These are phyloP conservation scores for Extremus antarcticus DNA, from an alignment of 495 filamentous ascomycete species.

Conservation along the genomic window DNA sequence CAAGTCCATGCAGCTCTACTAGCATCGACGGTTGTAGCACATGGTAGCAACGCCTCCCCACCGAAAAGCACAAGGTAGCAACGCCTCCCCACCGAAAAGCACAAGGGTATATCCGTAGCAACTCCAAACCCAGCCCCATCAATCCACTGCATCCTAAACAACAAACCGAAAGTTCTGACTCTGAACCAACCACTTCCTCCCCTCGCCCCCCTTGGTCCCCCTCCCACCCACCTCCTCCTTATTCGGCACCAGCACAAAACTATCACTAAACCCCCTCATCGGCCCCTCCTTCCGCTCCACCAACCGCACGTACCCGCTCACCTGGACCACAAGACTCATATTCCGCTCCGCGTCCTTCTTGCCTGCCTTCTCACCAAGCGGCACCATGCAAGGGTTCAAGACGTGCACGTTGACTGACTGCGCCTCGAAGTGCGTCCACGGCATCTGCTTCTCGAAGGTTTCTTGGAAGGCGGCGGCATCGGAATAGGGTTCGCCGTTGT, in stretches of 20 bases:
- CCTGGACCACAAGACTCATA: conserved; percentile 57
- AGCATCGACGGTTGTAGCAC: too few relatives aligned
- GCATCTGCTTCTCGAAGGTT: conserved; percentile 53
- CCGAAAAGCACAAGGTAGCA: background rate
- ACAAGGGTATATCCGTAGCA: background rate
- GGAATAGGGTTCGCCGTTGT: conserved; percentile 52
- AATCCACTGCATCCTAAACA: conserved; percentile 9
- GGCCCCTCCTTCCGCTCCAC: conserved; percentile 43
- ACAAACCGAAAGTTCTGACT: conserved; percentile 55
- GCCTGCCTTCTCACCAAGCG: conserved; percentile 26
- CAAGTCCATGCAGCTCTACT: too few relatives aligned
- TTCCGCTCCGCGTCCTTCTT: conserved; percentile 36
- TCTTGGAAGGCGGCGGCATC: conserved; percentile 48
- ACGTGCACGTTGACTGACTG: conserved; percentile 62
- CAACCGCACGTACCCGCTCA: conserved; percentile 57
- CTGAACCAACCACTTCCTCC: conserved; percentile 53
- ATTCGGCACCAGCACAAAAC: conserved; percentile 67
- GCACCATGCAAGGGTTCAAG: conserved; percentile 48
- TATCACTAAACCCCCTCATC: conserved; percentile 60
- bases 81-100: background rate
- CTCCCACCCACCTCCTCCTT: conserved; percentile 40
- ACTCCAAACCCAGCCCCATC: background rate
- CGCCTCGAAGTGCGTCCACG: conserved; percentile 48
- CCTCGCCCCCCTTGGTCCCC: conserved; percentile 31
- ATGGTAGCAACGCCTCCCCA: too few relatives aligned